These are phyloP conservation scores for Ciborinia camelliae DNA, from an alignment of 2,329 filamentous ascomycete genomes.

Conservation along the genomic window DNA sequence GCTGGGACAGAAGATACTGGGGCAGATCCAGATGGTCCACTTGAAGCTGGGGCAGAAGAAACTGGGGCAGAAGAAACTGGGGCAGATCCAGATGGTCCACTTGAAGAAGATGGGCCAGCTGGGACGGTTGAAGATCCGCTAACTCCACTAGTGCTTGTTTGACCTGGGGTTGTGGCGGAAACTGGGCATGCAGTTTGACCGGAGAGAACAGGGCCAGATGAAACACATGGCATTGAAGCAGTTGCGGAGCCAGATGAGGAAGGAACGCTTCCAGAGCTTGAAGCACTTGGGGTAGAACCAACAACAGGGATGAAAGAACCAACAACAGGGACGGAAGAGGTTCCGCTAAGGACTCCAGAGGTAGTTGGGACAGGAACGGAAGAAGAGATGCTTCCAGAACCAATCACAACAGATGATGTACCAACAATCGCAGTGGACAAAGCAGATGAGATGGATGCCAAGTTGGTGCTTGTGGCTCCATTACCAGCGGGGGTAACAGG, in stretches of 20 bases:
- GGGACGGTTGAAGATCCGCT: not conserved
- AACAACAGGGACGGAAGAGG: not conserved
- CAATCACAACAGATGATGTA: not conserved
- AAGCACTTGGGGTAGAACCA: not conserved
- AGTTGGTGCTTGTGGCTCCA: not conserved
- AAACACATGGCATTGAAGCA: not conserved
- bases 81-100: not conserved
- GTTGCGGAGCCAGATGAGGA: not conserved
- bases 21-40: too few species aligned
- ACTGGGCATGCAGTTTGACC: not conserved
- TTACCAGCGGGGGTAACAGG: not conserved
- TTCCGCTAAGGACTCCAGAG: not conserved
- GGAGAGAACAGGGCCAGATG: not conserved
- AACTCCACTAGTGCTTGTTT: not conserved
- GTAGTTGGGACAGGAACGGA: not conserved
- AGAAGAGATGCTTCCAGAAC: not conserved
- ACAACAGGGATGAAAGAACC: not conserved
- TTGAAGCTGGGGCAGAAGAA: not conserved
- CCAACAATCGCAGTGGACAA: not conserved
- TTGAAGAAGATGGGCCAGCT: too few species aligned
- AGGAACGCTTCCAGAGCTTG: not conserved
- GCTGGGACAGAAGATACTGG: too few species aligned
- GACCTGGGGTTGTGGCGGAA: not conserved
- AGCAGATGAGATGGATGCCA: slow-evolving; percentile 9
- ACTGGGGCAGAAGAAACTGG: not conserved